Percentiles rank a stretch among this genome's conserved stretches.
Evolutionary conservation across 2,329 filamentous ascomycete species (phyloP).

Genomic region (Hymenoscyphus fraxineus): DNA sequence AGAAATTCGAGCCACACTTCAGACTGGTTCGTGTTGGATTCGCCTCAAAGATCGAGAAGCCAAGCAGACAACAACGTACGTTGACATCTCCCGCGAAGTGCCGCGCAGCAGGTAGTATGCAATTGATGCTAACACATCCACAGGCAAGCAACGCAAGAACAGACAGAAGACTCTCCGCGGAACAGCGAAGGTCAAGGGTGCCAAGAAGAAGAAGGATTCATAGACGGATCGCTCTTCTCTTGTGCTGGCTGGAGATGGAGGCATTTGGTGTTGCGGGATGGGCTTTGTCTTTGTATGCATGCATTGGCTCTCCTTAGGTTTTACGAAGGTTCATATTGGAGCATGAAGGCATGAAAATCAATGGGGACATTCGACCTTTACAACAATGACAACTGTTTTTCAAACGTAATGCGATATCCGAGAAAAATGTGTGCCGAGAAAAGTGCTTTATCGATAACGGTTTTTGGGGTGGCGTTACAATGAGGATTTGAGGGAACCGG

Average conservation of each 20-base stretch:
- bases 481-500: neutral
- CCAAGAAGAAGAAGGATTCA: slow-evolving; percentile 91
- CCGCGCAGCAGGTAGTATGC: slow-evolving; percentile 4
- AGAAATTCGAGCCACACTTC: slow-evolving; percentile 99
- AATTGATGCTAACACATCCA: slow-evolving; percentile 33
- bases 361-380: slow-evolving; percentile 26
- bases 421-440: neutral
- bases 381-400: slow-evolving; percentile 30
- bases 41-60: slow-evolving; percentile 93
- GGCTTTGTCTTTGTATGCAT: slow-evolving; percentile 31
- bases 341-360: slow-evolving; percentile 27
- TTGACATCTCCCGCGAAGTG: slow-evolving; percentile 37
- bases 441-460: slow-evolving; percentile 1
- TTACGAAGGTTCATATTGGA: slow-evolving; percentile 22
- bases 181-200: slow-evolving; percentile 97
- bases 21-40: slow-evolving; percentile 90
- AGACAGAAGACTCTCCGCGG: slow-evolving; percentile 97
- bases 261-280: slow-evolving; percentile 33
- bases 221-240: slow-evolving; percentile 48
- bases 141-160: slow-evolving; percentile 99
- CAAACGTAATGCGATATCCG: slow-evolving; percentile 1
- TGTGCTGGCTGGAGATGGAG: slow-evolving; percentile 26
- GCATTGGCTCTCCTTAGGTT: slow-evolving; percentile 30
- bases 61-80: slow-evolving; percentile 98
- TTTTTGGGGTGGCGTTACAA: slow-evolving; percentile 1